These are phyloP conservation scores for Kazachstania viticola DNA, from an alignment of 805 yeast genomes.

Conservation along the genomic window DNA sequence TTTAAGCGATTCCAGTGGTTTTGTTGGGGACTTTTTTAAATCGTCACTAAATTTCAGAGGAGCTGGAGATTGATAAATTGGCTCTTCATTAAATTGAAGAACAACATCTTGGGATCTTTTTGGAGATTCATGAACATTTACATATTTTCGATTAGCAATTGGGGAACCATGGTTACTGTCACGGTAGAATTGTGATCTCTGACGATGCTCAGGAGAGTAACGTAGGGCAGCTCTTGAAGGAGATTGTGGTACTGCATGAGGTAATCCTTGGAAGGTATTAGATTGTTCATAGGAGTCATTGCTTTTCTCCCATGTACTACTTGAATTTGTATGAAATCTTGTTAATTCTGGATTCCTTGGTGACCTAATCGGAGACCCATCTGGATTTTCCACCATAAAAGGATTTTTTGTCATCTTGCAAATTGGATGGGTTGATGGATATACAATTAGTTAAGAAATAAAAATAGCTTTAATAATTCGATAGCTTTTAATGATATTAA, in stretches of 20 bases:
- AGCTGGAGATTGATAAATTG: constrained; percentile 1
- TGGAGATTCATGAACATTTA: constrained; percentile 64
- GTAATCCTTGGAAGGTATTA: constrained; percentile 25
- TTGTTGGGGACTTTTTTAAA: constrained; percentile 5
- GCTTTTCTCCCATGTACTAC: constrained; percentile 6
- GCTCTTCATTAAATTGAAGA: constrained; percentile 32
- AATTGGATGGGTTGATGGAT: too few species aligned
- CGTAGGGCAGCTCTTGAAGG: constrained; percentile 31
- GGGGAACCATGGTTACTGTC: constrained; percentile 24
- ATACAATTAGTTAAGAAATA: too few species aligned
- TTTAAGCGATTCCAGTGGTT: constrained; percentile 2
- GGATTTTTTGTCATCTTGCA: constrained; percentile 24
- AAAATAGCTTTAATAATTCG: neutral
- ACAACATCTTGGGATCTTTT: constrained; percentile 43
- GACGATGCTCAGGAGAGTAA: constrained; percentile 31
- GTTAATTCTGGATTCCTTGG: constrained; percentile 18
- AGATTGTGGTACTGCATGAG: constrained; percentile 26
- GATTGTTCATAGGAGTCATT: constrained; percentile 6
- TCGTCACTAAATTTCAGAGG: constrained; percentile 2
- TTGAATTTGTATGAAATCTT: constrained; percentile 19
- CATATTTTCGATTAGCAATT: constrained; percentile 48
- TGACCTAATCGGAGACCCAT: constrained; percentile 20
- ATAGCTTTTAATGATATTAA: too few species aligned
- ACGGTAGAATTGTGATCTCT: constrained; percentile 21
- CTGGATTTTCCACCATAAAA: constrained; percentile 23